Conservation (phyloP, 495 filamentous ascomycete genomes). For the Xylaria castorea region DNA sequence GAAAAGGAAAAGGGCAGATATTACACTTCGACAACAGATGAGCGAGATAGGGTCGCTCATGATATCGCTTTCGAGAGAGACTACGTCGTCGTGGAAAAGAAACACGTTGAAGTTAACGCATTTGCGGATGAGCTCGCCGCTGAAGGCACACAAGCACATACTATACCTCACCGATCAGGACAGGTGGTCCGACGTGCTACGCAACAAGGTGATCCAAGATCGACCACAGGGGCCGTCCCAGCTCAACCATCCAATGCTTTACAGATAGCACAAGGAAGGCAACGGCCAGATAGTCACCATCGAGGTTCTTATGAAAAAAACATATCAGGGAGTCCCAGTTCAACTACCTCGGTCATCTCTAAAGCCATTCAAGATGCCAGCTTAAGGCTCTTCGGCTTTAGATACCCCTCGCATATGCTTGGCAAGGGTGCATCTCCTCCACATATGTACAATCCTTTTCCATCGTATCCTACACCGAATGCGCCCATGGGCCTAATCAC, state of each 20-base stretch:
- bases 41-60: conserved; percentile 78
- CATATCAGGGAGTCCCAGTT: conserved; percentile 76
- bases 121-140: conserved; percentile 93
- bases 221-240: conserved; percentile 64
- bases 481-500: conserved; percentile 63
- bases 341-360: conserved; percentile 85
- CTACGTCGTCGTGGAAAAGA: conserved; percentile 95
- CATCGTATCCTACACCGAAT: conserved; percentile 76
- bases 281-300: conserved; percentile 68
- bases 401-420: conserved; percentile 69
- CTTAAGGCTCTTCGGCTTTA: conserved; percentile 78
- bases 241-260: conserved; percentile 65
- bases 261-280: conserved; percentile 66
- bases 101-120: conserved; percentile 92
- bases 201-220: conserved; percentile 68
- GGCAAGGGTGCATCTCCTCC: conserved; percentile 78
- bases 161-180: conserved; percentile 52
- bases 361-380: conserved; percentile 96
- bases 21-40: conserved; percentile 57
- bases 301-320: conserved; percentile 79
- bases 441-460: conserved; percentile 79
- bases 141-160: conserved; percentile 67
- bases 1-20: conserved; percentile 36
- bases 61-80: conserved; percentile 90
- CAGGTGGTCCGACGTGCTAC: conserved; percentile 61